These are phyloP conservation scores for Cytospora mali DNA, from an alignment of 2,329 filamentous ascomycete species.

Conservation along the genomic window DNA sequence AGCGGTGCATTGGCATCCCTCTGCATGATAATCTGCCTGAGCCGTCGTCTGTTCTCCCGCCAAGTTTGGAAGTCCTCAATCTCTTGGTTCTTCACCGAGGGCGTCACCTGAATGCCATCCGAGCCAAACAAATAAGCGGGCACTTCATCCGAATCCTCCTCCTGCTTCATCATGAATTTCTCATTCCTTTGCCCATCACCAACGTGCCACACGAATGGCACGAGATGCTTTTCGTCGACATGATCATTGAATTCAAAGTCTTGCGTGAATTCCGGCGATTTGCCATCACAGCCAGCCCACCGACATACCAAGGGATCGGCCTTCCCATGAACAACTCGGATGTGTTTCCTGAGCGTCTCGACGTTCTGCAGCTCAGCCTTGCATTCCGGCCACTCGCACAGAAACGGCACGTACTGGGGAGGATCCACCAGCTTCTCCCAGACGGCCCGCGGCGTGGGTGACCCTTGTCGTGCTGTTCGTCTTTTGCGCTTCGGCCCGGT, in stretches of 20 bases:
- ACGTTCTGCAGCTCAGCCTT: conserved; percentile 64
- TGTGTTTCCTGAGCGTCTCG: conserved; percentile 58
- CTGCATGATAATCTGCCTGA: conserved; percentile 47
- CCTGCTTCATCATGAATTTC: conserved; percentile 19
- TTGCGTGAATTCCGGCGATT: conserved; percentile 28
- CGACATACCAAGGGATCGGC: conserved; percentile 35
- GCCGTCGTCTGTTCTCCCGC: conserved; percentile 46
- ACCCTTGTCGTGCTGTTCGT: conserved; percentile 30
- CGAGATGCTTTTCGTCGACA: conserved; percentile 56
- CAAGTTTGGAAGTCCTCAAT: conserved; percentile 52
- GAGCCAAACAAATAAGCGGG: conserved; percentile 56
- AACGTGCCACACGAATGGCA: conserved; percentile 57
- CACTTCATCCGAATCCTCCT: conserved; percentile 31
- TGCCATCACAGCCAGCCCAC: conserved; percentile 46
- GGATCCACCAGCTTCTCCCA: conserved; percentile 36
- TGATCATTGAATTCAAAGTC: conserved; percentile 49
- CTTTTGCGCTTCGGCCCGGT: conserved; percentile 33
- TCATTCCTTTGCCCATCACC: conserved; percentile 60
- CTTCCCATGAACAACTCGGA: conserved; percentile 53
- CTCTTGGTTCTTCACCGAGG: conserved; percentile 54
- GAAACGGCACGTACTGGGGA: conserved; percentile 53
- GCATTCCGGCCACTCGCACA: conserved; percentile 63
- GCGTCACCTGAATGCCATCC: conserved; percentile 59
- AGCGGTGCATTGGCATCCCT: conserved; percentile 50
- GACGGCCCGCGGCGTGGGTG: conserved; percentile 25